Evolutionary conservation across 75 land plant species (phyloP).

Genomic region (Picea sitchensis): DNA sequence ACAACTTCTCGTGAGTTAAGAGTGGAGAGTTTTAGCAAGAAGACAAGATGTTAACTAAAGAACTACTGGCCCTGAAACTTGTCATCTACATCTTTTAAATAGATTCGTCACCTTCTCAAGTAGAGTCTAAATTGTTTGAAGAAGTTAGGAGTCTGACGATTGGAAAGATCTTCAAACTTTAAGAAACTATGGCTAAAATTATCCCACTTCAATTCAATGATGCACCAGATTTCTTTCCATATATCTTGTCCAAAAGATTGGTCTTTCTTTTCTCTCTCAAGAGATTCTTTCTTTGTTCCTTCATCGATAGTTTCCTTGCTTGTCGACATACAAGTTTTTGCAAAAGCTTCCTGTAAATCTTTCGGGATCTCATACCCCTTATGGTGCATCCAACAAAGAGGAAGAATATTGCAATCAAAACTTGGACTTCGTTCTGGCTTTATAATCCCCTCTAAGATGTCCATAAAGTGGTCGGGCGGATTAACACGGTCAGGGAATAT

Average conservation of each 20-base stretch:
- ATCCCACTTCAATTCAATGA: conserved; percentile 56
- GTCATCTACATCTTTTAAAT: conserved; percentile 2
- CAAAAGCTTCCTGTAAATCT: conserved; percentile 49
- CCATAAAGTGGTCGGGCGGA: conserved; percentile 93
- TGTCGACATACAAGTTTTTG: conserved; percentile 2
- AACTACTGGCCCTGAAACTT: not conserved
- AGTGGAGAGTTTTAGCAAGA: not conserved
- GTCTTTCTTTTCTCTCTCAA: conserved; percentile 6
- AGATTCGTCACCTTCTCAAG: conserved; percentile 55
- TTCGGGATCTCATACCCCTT: conserved; percentile 73
- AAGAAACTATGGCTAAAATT: conserved; percentile 36
- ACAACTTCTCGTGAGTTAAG: not conserved
- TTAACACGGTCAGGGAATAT: conserved; percentile 91
- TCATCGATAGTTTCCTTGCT: not conserved
- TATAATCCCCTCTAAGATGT: conserved; percentile 79
- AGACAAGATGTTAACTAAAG: not conserved
- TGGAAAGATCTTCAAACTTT: conserved; percentile 57
- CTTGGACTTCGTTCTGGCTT: conserved; percentile 44
- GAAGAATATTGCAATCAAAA: conserved; percentile 55
- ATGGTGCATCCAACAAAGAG: conserved; percentile 87
- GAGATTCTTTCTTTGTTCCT: not conserved
- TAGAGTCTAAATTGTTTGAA: conserved; percentile 61
- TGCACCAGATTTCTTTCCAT: conserved; percentile 57
- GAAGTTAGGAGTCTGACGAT: conserved; percentile 68
- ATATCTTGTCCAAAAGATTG: conserved; percentile 63